Evolutionary conservation across 345 rosid genomes (phyloP).

Genomic region (Eucalyptus virginea): DNA sequence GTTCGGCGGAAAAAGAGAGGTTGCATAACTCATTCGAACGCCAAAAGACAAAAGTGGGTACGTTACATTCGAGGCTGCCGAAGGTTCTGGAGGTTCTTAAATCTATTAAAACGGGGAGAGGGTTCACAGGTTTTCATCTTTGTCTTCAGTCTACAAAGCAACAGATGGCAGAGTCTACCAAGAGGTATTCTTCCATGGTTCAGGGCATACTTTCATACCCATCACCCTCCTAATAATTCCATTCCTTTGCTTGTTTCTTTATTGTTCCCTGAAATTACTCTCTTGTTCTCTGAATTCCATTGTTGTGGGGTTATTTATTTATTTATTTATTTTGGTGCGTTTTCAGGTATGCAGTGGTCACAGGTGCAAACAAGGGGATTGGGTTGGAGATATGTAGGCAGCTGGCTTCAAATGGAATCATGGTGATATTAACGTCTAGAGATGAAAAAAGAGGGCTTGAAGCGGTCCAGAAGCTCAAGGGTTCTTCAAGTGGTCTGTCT

Average conservation of each 20-base stretch:
- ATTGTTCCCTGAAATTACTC: not conserved
- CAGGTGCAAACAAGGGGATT: constrained; percentile 1
- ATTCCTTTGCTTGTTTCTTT: not conserved
- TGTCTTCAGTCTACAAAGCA: not conserved
- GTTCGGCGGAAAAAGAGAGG: not conserved
- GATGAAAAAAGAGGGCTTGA: constrained; percentile 12
- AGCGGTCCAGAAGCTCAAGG: constrained; percentile 2
- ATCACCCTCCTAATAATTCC: not conserved
- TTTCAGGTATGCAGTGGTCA: not conserved
- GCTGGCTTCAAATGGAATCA: constrained; percentile 3
- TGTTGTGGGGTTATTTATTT: not conserved
- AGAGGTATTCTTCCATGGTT: not conserved
- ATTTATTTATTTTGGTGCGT: too few species aligned
- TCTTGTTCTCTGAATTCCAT: not conserved
- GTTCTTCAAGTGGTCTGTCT: not conserved
- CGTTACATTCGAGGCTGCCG: not conserved
- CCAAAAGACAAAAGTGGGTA: not conserved
- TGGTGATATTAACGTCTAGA: constrained; percentile 13
- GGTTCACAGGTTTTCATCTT: not conserved
- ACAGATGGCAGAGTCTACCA: not conserved
- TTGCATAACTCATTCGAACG: not conserved
- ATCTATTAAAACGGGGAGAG: not conserved
- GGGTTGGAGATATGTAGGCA: constrained; percentile 15
- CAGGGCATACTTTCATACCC: not conserved
- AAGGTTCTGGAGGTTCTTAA: not conserved